Evolutionary conservation across 441 rosid genomes (phyloP).

Genomic region (Capsella rubella): DNA sequence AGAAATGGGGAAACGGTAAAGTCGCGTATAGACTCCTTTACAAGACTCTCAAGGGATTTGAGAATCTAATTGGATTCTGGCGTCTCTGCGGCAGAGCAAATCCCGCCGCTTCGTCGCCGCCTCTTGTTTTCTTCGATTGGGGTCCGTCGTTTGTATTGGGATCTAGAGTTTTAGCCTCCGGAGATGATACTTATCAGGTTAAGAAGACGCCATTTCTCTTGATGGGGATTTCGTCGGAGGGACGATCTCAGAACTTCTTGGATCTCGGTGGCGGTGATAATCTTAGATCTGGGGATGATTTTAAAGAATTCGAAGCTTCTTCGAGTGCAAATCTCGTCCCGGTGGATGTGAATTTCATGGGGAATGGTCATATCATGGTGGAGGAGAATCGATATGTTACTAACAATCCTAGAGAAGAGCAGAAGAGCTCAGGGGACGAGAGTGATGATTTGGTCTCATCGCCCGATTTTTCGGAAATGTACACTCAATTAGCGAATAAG

Average conservation of each 20-base stretch:
- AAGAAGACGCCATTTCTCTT: constrained; percentile 68
- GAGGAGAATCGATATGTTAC: constrained; percentile 62
- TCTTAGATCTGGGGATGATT: constrained; percentile 39
- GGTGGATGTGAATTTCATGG: constrained; percentile 79
- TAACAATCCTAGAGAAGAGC: constrained; percentile 21
- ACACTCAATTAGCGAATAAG: constrained; percentile 78
- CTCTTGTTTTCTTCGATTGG: constrained; percentile 84
- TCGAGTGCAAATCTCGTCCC: constrained; percentile 56
- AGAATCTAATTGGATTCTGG: constrained; percentile 92
- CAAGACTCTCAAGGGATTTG: constrained; percentile 65
- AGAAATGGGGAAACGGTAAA: constrained; percentile 73
- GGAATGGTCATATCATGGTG: constrained; percentile 66
- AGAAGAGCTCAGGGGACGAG: constrained; percentile 48
- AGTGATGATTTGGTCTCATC: constrained; percentile 54
- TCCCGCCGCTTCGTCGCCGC: constrained; percentile 55
- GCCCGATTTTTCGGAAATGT: constrained; percentile 76
- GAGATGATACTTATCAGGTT: constrained; percentile 54
- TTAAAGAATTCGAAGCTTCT: constrained; percentile 40
- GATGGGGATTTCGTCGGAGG: constrained; percentile 63
- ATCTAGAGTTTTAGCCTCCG: constrained; percentile 63
- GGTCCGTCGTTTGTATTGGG: constrained; percentile 74
- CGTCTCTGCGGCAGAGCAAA: constrained; percentile 69
- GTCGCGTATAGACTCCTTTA: constrained; percentile 70
- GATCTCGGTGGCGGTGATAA: constrained; percentile 61
- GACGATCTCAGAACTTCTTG: constrained; percentile 59